Conservation (phyloP, 31 red algal genomes). For the Porphyra umbilicalis region DNA sequence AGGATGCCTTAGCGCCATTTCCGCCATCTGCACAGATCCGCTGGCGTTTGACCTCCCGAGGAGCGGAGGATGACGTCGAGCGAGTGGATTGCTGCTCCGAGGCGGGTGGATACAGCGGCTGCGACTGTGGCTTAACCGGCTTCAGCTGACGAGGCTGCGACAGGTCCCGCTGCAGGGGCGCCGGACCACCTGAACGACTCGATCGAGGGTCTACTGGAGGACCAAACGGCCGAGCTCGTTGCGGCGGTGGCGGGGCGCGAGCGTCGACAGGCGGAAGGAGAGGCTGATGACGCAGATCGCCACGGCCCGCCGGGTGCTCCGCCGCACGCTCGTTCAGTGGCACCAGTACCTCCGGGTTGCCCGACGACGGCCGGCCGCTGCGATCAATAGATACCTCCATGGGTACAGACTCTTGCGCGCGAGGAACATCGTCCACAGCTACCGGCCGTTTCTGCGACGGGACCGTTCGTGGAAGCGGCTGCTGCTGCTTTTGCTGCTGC, state of each 20-base stretch:
- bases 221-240: background rate
- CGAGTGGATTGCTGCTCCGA: background rate
- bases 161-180: background rate
- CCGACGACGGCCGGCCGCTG: background rate
- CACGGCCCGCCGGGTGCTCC: background rate
- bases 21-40: background rate
- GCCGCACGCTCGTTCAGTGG: background rate
- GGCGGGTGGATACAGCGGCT: background rate
- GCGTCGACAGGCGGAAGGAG: background rate
- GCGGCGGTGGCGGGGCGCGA: background rate
- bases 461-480: background rate
- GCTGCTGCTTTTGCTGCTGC: background rate
- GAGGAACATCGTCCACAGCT: background rate
- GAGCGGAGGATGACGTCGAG: background rate
- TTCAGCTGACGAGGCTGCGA: background rate
- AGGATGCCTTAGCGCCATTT: background rate
- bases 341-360: background rate
- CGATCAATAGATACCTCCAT: background rate
- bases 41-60: background rate
- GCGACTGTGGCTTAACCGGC: background rate
- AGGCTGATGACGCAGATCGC: background rate
- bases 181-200: background rate
- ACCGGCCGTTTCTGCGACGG: background rate
- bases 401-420: background rate
- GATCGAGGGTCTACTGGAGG: background rate